phyloP scores from a whole-genome alignment of 176 grass and related monocot genomes.

The Otatea glauca region DNA sequence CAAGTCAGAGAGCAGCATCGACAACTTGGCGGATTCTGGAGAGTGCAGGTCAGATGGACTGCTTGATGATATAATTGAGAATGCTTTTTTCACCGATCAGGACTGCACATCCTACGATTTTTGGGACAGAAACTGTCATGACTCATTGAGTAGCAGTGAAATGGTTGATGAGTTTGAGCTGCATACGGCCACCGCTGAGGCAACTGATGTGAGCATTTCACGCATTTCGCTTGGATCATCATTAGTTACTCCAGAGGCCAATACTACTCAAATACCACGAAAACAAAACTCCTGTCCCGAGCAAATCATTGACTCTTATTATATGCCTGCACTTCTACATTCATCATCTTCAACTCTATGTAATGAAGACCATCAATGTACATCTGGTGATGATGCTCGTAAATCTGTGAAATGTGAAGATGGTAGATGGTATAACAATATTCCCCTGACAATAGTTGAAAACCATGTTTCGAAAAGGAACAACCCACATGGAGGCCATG shows the following conservation, averaged over 20 bases:
- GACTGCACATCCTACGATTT: constrained; percentile 25
- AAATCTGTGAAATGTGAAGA: constrained; percentile 56
- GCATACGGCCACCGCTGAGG: constrained; percentile 6
- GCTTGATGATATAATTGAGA: constrained; percentile 93
- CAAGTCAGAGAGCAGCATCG: constrained; percentile 51
- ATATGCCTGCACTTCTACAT: constrained; percentile 54
- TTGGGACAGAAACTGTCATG: constrained; percentile 42
- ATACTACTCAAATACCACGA: constrained; percentile 32
- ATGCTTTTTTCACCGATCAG: constrained; percentile 66
- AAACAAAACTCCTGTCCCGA: constrained; percentile 44
- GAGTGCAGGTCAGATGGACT: constrained; percentile 62
- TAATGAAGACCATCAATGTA: constrained; percentile 39
- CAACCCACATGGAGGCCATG: constrained; percentile 32
- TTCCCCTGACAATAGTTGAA: constrained; percentile 72
- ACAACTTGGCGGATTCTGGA: constrained; percentile 49
- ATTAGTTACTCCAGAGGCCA: constrained; percentile 37
- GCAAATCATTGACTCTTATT: constrained; percentile 89
- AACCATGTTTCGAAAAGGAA: constrained; percentile 81
- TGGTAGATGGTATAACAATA: constrained; percentile 79
- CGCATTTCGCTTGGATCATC: constrained; percentile 38
- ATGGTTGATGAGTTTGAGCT: constrained; percentile 53
- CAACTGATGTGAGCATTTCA: constrained; percentile 19
- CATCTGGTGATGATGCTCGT: constrained; percentile 34
- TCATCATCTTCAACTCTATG: constrained; percentile 34
- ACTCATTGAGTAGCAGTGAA: constrained; percentile 53